Evolutionary conservation across 345 rosid species (phyloP), one percentile per base, ranked within the genome.

Genomic region (Brassica cretica): DNA sequence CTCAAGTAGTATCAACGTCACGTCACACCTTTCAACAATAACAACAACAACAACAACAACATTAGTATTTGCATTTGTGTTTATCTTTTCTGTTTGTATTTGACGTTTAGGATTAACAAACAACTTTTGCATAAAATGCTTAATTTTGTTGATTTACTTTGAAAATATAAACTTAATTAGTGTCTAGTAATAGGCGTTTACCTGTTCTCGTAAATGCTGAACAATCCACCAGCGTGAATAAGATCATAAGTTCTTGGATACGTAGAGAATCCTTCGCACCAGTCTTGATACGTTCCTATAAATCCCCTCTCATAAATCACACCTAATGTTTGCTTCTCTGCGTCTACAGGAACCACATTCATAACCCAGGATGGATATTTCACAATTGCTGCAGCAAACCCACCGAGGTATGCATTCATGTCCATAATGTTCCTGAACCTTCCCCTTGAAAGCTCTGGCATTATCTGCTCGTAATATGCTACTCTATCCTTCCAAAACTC

Each of bases 191-290:
- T 58, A 19, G 2, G 33, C 33, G 14, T 53, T 76, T 84, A 94
- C 98, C 97, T 91, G 90, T 87, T 88, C 74, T 89, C 93, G 61
- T 93, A 93, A 65, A 88, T 80, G 64, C 94, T 89, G 86, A 95
- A 90, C 76, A 93, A 77, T 15, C 89, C 91, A 16, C 84, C 77
- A 0, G 96, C 99, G 74, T 95, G 99, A 80, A 95, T 89, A 73
- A 95, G 86, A 86, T 95, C 99, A 12, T 95, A 95, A 0, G 99
- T 95, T 78, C 99, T 90, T 58, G 99, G 99, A 85, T 95, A 95
- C 1, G 99, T 95, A 2, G 99, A 95, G 82, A 95, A 86, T 2
- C 96, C 94, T 85, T 95, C 99, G 33, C 99, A 95, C 99, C 98
- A 95, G 71, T 95, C 95, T 64, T 92, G 97, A 61, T 95, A 95